Evolutionary conservation across 1,284 basidiomycete genomes (phyloP).

Genomic region (Apiotrichum gracile): DNA sequence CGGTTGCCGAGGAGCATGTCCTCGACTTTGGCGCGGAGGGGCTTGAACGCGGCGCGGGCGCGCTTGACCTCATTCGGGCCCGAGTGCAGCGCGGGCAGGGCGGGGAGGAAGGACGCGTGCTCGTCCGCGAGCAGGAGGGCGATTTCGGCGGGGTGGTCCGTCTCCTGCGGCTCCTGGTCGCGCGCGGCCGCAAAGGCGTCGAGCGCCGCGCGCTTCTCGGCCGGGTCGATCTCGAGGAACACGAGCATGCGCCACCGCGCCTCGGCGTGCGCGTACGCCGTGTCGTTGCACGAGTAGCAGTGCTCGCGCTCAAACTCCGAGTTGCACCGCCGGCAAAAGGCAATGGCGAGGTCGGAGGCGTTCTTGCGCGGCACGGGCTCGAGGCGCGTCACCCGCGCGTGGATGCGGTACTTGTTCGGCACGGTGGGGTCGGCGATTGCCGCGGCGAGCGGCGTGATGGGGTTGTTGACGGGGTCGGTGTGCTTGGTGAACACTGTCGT

Average conservation of each 20-base stretch:
- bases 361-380: neutral
- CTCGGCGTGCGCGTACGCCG: neutral
- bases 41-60: conserved; percentile 4
- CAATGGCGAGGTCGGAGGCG: conserved; percentile 4
- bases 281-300: conserved; percentile 15
- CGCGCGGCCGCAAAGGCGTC: neutral
- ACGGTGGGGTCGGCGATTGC: conserved; percentile 20
- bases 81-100: conserved; percentile 23
- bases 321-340: conserved; percentile 7
- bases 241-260: conserved; percentile 7
- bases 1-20: conserved; percentile 23
- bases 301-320: neutral
- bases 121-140: neutral
- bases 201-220: neutral
- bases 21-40: conserved; percentile 2
- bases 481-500: neutral
- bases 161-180: neutral
- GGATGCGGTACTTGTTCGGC: conserved; percentile 30
- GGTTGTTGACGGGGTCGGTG: conserved; percentile 19
- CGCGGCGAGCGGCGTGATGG: conserved; percentile 17
- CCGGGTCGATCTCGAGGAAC: conserved; percentile 6
- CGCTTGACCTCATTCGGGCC: conserved; percentile 25
- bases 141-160: neutral
- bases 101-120: conserved; percentile 21
- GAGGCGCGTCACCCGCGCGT: conserved; percentile 21